phyloP scores from a whole-genome alignment of 768 basidiomycete genomes.

The Cystoderma amianthinum region DNA sequence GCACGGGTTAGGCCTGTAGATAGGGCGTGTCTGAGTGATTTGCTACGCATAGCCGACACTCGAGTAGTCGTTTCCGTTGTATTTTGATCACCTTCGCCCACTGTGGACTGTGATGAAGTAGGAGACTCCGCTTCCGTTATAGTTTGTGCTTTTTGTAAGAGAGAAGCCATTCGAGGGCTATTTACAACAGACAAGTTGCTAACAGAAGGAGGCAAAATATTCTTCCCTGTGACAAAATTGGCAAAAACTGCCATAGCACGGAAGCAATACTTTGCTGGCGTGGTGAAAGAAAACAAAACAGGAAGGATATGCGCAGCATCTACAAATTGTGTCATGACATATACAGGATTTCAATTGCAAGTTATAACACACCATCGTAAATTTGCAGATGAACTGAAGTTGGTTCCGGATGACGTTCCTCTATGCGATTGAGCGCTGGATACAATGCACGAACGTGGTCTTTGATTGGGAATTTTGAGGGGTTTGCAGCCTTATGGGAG shows the following conservation, averaged over 20 bases:
- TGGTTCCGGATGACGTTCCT: conserved; percentile 36
- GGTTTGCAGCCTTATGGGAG: conserved; percentile 89
- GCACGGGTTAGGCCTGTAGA: conserved; percentile 11
- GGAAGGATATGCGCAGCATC: conserved; percentile 72
- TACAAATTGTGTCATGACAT: no score
- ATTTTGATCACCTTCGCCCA: neutral
- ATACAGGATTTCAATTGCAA: no score
- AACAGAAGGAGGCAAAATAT: conserved; percentile 1
- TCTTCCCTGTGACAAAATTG: conserved; percentile 55
- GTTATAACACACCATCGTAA: conserved; percentile 65
- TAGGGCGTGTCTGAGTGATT: conserved; percentile 15
- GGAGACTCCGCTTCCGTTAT: neutral
- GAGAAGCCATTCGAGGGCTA: neutral
- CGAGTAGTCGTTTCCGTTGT: neutral
- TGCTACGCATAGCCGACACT: neutral
- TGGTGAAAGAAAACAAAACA: conserved; percentile 68
- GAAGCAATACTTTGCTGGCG: conserved; percentile 75
- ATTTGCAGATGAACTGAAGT: conserved; percentile 90
- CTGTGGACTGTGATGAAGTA: neutral
- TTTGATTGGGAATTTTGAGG: conserved; percentile 52
- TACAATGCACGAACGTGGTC: conserved; percentile 44
- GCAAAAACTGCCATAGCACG: conserved; percentile 69
- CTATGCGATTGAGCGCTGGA: conserved; percentile 49
- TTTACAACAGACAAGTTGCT: neutral
- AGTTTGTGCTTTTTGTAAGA: neutral